Conservation (phyloP, 2,329 filamentous ascomycete genomes). For the Neophaeococcomyces mojaviensis region DNA sequence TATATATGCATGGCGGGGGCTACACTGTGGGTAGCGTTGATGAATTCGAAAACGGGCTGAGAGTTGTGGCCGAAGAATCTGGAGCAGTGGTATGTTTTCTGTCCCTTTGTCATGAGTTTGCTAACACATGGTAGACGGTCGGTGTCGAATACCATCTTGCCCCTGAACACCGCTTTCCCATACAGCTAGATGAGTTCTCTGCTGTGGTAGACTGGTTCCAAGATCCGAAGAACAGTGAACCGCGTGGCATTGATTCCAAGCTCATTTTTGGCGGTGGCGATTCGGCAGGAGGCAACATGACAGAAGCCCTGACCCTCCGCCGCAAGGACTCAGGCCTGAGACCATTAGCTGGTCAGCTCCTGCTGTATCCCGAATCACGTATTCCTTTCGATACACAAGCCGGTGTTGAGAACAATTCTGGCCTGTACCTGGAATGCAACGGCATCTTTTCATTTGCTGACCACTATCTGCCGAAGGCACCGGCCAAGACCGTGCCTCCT, state of each 20-base stretch:
- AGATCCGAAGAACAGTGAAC: conserved; percentile 16
- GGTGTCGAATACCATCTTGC: conserved; percentile 30
- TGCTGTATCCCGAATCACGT: conserved; percentile 30
- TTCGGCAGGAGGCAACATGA: conserved; percentile 31
- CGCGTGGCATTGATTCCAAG: conserved; percentile 12
- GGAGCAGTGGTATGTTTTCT: conserved; percentile 23
- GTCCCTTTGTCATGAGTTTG: no score
- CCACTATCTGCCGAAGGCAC: conserved; percentile 25
- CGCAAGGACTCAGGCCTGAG: conserved; percentile 24
- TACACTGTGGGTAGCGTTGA: conserved; percentile 33
- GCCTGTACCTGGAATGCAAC: conserved; percentile 28
- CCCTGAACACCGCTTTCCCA: conserved; percentile 28
- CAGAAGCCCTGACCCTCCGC: conserved; percentile 26
- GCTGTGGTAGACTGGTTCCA: conserved; percentile 27
- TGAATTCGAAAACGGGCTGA: conserved; percentile 33
- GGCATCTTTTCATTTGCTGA: conserved; percentile 30
- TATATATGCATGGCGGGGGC: conserved; percentile 34
- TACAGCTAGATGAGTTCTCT: conserved; percentile 30
- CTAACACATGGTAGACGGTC: no score
- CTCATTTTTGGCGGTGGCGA: conserved; percentile 29
- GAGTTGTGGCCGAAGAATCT: conserved; percentile 27
- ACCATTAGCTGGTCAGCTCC: conserved; percentile 26
- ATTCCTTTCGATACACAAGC: conserved; percentile 29
- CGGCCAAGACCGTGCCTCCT: conserved; percentile 13
- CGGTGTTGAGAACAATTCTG: conserved; percentile 28